Conservation (phyloP, 306 rosid genomes). For the Ceratonia siliqua region DNA sequence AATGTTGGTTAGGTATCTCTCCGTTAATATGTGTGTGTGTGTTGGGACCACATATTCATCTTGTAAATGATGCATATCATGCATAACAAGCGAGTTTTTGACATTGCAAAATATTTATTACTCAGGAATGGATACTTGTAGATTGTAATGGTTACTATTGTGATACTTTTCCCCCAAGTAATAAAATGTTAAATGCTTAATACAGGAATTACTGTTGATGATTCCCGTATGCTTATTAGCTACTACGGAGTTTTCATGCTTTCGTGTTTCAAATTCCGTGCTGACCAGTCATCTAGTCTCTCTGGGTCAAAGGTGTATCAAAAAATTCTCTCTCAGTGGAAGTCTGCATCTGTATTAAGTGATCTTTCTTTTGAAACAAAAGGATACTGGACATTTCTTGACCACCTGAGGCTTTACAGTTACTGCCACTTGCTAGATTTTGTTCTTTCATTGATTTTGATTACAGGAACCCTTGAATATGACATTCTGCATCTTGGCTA, state of each 20-base stretch:
- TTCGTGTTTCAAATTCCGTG: conserved; percentile 87
- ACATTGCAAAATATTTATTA: conserved; percentile 11
- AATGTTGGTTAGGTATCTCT: conserved; percentile 88
- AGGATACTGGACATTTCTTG: conserved; percentile 91
- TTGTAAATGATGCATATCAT: not conserved
- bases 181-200: conserved; percentile 23
- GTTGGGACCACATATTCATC: conserved; percentile 27
- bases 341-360: conserved; percentile 69
- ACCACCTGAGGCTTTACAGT: conserved; percentile 84
- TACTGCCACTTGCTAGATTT: conserved; percentile 88
- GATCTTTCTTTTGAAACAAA: conserved; percentile 95
- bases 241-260: conserved; percentile 86
- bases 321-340: conserved; percentile 70
- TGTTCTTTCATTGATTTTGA: conserved; percentile 81
- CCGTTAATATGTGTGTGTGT: conserved; percentile 13
- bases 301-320: conserved; percentile 57
- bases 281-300: conserved; percentile 69
- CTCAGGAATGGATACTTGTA: conserved; percentile 15
- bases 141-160: not conserved
- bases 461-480: conserved; percentile 92
- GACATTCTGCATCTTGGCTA: conserved; percentile 93
- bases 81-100: conserved; percentile 11
- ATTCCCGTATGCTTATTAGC: conserved; percentile 75
- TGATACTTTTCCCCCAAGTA: conserved; percentile 24
- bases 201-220: conserved; percentile 81